phyloP scores from a whole-genome alignment of 1,284 basidiomycete species.

The Cryptococcus amylolentus region DNA sequence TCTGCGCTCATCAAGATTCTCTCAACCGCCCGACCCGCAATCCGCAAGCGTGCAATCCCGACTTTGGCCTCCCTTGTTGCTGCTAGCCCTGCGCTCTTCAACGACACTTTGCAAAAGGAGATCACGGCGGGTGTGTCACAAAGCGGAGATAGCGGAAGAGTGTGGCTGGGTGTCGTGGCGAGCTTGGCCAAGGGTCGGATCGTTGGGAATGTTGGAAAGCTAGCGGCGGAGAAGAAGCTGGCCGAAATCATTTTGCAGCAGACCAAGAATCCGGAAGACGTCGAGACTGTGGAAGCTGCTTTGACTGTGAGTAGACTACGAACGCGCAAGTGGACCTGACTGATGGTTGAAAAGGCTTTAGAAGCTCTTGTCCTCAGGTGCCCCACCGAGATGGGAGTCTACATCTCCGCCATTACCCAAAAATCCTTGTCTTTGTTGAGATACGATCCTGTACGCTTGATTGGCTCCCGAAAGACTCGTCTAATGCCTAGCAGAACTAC shows the following conservation, averaged over 20 bases:
- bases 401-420: constrained; percentile 65
- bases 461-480: neutral
- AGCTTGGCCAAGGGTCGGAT: constrained; percentile 35
- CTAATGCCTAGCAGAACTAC: constrained; percentile 65
- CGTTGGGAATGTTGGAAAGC: constrained; percentile 25
- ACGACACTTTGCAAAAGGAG: constrained; percentile 20
- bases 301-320: constrained; percentile 21
- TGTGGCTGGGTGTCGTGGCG: constrained; percentile 34
- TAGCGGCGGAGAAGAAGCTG: constrained; percentile 31
- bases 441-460: constrained; percentile 77
- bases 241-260: constrained; percentile 29
- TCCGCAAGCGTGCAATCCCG: constrained; percentile 83
- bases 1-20: constrained; percentile 71
- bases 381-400: constrained; percentile 73
- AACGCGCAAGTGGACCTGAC: neutral
- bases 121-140: constrained; percentile 25
- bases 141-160: constrained; percentile 26
- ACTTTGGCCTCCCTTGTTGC: constrained; percentile 56
- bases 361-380: constrained; percentile 80
- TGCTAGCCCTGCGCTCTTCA: constrained; percentile 30
- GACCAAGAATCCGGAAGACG: constrained; percentile 31
- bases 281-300: constrained; percentile 43
- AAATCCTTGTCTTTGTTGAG: constrained; percentile 75
- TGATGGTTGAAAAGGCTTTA: constrained; percentile 58
- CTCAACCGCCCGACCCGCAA: constrained; percentile 69